phyloP scores from a whole-genome alignment of 2,329 filamentous ascomycete genomes.

The Arthrobotrys sphaeroides region DNA sequence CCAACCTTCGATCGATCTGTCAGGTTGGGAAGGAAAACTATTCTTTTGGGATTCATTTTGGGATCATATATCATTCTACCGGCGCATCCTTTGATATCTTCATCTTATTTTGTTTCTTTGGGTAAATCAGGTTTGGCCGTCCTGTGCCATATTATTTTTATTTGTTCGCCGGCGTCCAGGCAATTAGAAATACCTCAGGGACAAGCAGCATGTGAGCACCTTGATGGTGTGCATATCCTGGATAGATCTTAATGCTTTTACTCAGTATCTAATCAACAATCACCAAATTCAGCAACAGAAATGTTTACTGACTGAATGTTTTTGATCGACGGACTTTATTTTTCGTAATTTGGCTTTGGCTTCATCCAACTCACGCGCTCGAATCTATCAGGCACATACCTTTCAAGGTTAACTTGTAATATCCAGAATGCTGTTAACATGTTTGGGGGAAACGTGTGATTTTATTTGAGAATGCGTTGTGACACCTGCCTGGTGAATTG shows the following conservation, averaged over 20 bases:
- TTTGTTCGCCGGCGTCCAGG: slow-evolving; percentile 4
- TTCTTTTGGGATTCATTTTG: neutral
- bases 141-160: neutral
- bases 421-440: too few species aligned
- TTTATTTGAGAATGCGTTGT: too few species aligned
- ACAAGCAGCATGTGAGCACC: neutral
- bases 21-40: neutral
- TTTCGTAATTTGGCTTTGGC: too few species aligned
- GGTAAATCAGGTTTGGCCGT: slow-evolving; percentile 3
- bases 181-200: neutral
- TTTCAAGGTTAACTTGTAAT: too few species aligned
- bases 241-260: neutral
- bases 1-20: too few species aligned
- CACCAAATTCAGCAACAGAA: neutral
- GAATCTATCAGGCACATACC: too few species aligned
- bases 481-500: too few species aligned
- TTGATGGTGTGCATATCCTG: neutral
- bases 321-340: too few species aligned
- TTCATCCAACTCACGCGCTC: neutral
- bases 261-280: neutral
- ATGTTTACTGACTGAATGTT: too few species aligned
- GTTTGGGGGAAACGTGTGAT: neutral
- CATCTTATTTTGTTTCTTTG: neutral
- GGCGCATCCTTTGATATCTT: neutral
- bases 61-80: neutral